Percentiles rank a stretch among this genome's conserved stretches.
phyloP scores from a whole-genome alignment of 148 eudicot species.

The Vaccinium vitisidaea region DNA sequence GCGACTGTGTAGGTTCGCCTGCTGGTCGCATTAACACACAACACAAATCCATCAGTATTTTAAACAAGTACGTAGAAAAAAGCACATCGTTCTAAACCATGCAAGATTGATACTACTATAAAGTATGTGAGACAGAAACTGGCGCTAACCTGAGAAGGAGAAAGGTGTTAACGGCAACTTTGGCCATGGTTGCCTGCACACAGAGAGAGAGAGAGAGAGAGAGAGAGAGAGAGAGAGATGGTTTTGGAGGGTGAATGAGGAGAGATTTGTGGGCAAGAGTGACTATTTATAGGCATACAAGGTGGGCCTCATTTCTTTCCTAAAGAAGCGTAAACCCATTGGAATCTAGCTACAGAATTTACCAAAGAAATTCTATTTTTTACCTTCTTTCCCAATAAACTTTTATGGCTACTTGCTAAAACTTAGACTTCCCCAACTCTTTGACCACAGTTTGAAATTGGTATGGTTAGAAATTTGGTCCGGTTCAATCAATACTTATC shows the following conservation, averaged over 20 bases:
- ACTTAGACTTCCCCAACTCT: background rate
- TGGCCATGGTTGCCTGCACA: constrained; percentile 8
- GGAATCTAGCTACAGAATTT: background rate
- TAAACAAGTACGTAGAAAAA: background rate
- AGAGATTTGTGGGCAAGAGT: background rate
- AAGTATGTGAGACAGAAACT: background rate
- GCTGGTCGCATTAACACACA: background rate
- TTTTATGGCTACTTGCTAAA: background rate
- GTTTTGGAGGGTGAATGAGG: background rate
- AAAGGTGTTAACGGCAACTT: constrained; percentile 7
- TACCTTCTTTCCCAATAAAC: background rate
- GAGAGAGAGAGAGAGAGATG: background rate
- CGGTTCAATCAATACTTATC: background rate
- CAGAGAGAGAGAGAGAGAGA: background rate
- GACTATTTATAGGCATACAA: background rate
- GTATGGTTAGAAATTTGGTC: background rate
- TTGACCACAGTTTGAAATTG: background rate
- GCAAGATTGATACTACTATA: background rate
- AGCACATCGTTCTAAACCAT: background rate
- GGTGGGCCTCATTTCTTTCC: background rate
- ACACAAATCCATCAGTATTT: background rate
- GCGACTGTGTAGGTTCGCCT: constrained; percentile 13
- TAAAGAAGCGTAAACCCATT: background rate
- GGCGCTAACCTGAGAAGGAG: constrained; percentile 7
- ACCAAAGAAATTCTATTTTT: background rate